Percentiles rank a stretch among this genome's conserved stretches.
Conservation (phyloP, 2,329 filamentous ascomycete species). For the Seiridium unicorne region DNA sequence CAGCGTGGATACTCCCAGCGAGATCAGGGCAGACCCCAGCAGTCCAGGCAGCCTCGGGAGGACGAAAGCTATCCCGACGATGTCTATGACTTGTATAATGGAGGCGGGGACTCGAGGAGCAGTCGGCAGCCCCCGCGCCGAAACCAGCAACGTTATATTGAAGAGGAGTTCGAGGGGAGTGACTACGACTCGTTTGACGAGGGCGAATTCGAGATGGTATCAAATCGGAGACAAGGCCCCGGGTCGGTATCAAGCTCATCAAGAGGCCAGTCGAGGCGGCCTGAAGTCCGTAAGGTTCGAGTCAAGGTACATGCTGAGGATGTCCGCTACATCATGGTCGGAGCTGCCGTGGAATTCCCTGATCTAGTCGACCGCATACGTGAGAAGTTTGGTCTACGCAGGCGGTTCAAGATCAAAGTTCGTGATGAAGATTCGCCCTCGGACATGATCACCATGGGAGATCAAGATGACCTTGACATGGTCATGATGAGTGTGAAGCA, state of each 20-base stretch:
- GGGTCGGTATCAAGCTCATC: slow-evolving; percentile 47
- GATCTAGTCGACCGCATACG: slow-evolving; percentile 78
- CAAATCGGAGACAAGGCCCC: slow-evolving; percentile 46
- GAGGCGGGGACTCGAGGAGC: slow-evolving; percentile 36
- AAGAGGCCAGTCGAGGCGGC: slow-evolving; percentile 56
- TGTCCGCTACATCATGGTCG: slow-evolving; percentile 89
- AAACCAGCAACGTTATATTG: slow-evolving; percentile 63
- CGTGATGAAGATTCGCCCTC: slow-evolving; percentile 75
- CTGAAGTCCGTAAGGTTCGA: slow-evolving; percentile 74
- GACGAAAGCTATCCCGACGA: slow-evolving; percentile 67
- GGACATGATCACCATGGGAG: slow-evolving; percentile 96
- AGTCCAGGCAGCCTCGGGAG: slow-evolving; percentile 44
- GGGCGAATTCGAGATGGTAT: slow-evolving; percentile 78
- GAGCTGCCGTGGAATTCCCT: slow-evolving; percentile 67
- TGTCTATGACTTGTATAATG: slow-evolving; percentile 63
- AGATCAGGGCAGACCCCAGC: slow-evolving; percentile 29
- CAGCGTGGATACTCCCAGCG: slow-evolving; percentile 42
- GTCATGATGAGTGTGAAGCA: slow-evolving; percentile 69
- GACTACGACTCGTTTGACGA: slow-evolving; percentile 74
- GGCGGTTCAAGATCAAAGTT: slow-evolving; percentile 85
- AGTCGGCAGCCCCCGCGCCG: slow-evolving; percentile 39
- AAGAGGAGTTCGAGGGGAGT: slow-evolving; percentile 77
- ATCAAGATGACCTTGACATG: slow-evolving; percentile 95
- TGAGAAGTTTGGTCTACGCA: slow-evolving; percentile 78
- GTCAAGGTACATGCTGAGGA: slow-evolving; percentile 93